These are phyloP conservation scores for Termitomyces sp. DNA, from an alignment of 768 basidiomycete genomes.

Conservation along the genomic window DNA sequence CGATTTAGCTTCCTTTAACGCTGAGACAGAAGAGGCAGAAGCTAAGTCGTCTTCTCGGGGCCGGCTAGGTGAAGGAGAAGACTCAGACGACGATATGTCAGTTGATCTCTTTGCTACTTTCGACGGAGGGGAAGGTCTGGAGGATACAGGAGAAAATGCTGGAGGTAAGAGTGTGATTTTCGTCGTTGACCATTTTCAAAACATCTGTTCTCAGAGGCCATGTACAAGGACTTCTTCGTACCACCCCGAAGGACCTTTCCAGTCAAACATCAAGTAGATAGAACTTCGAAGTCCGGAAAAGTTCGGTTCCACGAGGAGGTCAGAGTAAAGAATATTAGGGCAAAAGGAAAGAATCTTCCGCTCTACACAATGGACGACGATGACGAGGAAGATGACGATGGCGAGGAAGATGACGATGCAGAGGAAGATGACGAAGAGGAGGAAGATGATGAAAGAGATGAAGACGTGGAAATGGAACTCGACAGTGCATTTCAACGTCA, in stretches of 20 bases:
- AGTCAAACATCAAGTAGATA: conserved; percentile 12
- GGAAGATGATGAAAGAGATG: conserved; percentile 24
- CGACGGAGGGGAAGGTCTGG: conserved; percentile 40
- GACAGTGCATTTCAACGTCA: background rate
- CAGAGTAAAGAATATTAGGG: conserved; percentile 73
- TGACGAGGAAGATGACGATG: conserved; percentile 31
- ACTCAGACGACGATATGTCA: conserved; percentile 41
- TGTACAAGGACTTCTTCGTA: conserved; percentile 81
- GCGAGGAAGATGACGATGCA: conserved; percentile 22
- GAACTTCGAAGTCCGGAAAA: conserved; percentile 26
- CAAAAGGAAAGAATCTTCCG: conserved; percentile 62
- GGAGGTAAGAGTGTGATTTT: conserved; percentile 30
- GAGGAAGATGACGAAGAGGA: conserved; percentile 22
- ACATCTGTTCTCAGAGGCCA: conserved; percentile 39
- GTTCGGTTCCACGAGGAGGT: conserved; percentile 84
- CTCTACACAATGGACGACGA: conserved; percentile 40
- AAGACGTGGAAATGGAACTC: conserved; percentile 11
- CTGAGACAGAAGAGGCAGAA: conserved; percentile 77
- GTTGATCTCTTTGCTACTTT: conserved; percentile 69
- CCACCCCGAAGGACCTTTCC: conserved; percentile 35
- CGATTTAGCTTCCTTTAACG: conserved; percentile 81
- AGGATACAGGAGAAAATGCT: conserved; percentile 36
- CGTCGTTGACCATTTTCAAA: background rate
- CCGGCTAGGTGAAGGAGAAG: conserved; percentile 42
- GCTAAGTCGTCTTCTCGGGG: conserved; percentile 58